These are phyloP conservation scores for Aspergillus fischeri DNA, from an alignment of 2,329 filamentous ascomycete genomes.

Conservation along the genomic window DNA sequence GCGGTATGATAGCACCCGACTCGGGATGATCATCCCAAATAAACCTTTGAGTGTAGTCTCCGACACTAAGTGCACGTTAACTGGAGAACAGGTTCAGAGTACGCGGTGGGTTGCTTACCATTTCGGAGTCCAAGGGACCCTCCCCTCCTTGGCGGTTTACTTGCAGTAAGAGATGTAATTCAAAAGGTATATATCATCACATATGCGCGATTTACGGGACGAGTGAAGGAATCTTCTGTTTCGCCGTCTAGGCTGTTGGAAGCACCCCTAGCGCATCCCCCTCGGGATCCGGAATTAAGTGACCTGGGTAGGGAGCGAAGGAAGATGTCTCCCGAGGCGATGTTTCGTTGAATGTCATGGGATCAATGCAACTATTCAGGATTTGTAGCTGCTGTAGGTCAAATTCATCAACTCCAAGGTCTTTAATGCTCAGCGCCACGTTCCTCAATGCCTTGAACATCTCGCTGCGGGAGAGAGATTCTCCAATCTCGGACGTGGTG, in stretches of 20 bases:
- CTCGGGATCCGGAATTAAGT: slow-evolving; percentile 1
- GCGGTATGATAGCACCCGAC: slow-evolving; percentile 7
- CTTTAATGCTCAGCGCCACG: neutral
- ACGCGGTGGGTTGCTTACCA: slow-evolving; percentile 4
- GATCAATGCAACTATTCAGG: slow-evolving; percentile 2
- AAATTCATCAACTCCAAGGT: slow-evolving; percentile 2
- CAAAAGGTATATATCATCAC: slow-evolving; percentile 2
- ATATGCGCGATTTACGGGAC: slow-evolving; percentile 2
- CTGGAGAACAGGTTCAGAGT: neutral
- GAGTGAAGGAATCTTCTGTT: slow-evolving; percentile 1
- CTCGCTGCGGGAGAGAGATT: slow-evolving; percentile 1
- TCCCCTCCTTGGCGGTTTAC: neutral
- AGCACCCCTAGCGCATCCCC: neutral
- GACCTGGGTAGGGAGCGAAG: slow-evolving; percentile 4
- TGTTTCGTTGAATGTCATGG: neutral
- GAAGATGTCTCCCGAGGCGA: neutral
- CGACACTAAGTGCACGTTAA: slow-evolving; percentile 7
- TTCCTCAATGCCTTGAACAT: neutral
- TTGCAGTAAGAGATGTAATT: slow-evolving; percentile 4
- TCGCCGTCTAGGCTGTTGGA: slow-evolving; percentile 4
- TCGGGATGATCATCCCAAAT: slow-evolving; percentile 8
- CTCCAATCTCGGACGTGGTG: neutral
- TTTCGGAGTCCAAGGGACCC: slow-evolving; percentile 2
- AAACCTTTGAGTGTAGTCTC: slow-evolving; percentile 9
- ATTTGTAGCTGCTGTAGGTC: slow-evolving; percentile 2